These are phyloP conservation scores for Globisporangium irregulare DNA, from an alignment of 352 stramenopile genomes.

Conservation along the genomic window DNA sequence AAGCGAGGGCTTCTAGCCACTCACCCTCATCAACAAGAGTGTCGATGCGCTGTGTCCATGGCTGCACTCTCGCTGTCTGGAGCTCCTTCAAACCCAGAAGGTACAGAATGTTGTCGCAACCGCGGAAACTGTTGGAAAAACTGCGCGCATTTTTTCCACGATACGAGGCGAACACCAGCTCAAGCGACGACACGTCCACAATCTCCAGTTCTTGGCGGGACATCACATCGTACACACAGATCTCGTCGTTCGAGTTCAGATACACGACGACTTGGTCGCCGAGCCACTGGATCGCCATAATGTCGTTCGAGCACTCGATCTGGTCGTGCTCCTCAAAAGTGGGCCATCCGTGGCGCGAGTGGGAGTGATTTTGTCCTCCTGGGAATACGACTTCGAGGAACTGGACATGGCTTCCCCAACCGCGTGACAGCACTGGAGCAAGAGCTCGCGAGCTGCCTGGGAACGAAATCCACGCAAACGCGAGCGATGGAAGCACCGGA, in stretches of 20 bases:
- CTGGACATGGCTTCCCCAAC: constrained; percentile 93
- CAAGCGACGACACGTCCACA: constrained; percentile 92
- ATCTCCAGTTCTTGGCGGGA: constrained; percentile 94
- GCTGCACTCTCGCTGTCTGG: constrained; percentile 88
- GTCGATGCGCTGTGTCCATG: constrained; percentile 92
- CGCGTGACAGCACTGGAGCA: constrained; percentile 90
- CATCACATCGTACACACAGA: constrained; percentile 96
- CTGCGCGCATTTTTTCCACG: constrained; percentile 79
- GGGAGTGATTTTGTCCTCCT: constrained; percentile 64
- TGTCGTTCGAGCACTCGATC: constrained; percentile 83
- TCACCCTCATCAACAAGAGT: constrained; percentile 94
- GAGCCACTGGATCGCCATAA: constrained; percentile 95
- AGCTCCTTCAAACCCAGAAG: constrained; percentile 92
- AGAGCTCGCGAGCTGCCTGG: constrained; percentile 77
- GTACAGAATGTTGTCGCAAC: constrained; percentile 92
- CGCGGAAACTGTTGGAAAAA: constrained; percentile 89
- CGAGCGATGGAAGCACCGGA: constrained; percentile 90
- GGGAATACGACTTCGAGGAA: constrained; percentile 90
- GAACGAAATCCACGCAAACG: constrained; percentile 92
- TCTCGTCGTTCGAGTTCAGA: constrained; percentile 93
- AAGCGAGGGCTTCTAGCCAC: constrained; percentile 95
- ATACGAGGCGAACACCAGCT: constrained; percentile 92
- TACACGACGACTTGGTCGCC: constrained; percentile 95
- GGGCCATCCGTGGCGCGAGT: constrained; percentile 88
- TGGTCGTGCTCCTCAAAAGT: constrained; percentile 94